Conservation (phyloP, 148 eudicot genomes). For the Nepenthes mirabilis region DNA sequence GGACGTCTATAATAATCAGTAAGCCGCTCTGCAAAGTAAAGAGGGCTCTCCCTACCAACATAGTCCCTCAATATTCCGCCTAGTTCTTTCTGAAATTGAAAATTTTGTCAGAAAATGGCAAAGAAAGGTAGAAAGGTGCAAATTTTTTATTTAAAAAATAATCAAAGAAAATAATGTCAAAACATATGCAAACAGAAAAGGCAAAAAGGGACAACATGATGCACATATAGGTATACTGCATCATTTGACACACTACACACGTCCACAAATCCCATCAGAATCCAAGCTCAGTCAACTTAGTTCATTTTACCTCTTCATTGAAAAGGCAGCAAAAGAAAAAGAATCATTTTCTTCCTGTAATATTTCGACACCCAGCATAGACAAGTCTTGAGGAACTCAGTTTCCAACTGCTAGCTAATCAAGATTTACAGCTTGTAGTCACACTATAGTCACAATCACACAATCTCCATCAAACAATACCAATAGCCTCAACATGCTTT, state of each 20-base stretch:
- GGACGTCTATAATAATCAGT: constrained; percentile 73
- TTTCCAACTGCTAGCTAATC: not conserved
- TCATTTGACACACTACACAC: no score
- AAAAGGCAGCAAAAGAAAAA: no score
- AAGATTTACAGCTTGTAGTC: not conserved
- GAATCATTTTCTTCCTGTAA: not conserved
- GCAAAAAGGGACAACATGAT: no score
- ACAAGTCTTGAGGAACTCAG: not conserved
- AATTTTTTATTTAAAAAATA: no score
- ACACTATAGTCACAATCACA: not conserved
- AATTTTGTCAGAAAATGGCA: not conserved
- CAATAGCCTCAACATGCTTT: no score
- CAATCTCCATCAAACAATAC: not conserved
- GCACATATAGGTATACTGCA: no score
- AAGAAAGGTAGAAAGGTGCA: not conserved
- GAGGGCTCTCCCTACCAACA: constrained; percentile 93
- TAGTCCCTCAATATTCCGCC: constrained; percentile 72
- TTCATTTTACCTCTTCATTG: no score
- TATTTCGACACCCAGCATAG: not conserved
- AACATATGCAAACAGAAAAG: no score
- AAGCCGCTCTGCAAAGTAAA: constrained; percentile 89
- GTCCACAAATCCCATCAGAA: no score
- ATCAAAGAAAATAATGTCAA: no score
- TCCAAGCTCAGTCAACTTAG: no score
- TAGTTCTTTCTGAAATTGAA: constrained; percentile 55